Conservation (phyloP, 805 yeast genomes). For the Metschnikowia gruessii region DNA sequence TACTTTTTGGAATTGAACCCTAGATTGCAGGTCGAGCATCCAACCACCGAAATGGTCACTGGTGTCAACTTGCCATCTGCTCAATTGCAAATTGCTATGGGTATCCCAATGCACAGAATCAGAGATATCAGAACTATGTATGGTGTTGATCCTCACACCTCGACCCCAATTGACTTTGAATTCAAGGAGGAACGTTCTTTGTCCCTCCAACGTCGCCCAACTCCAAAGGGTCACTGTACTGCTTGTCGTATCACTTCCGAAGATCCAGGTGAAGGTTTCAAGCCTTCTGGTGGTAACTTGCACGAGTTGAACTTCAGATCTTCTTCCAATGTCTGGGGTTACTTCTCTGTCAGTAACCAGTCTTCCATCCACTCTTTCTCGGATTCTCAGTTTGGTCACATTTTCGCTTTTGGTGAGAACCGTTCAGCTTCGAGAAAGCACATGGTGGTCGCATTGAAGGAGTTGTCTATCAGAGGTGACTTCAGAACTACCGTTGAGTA, state of each 20-base stretch:
- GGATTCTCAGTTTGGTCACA: conserved; percentile 98
- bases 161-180: conserved; percentile 87
- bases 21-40: conserved; percentile 99
- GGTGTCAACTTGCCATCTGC: conserved; percentile 99
- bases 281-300: conserved; percentile 95
- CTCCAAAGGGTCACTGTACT: conserved; percentile 97
- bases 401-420: conserved; percentile 98
- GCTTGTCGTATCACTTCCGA: conserved; percentile 99
- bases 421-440: conserved; percentile 97
- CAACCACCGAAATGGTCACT: conserved; percentile 98
- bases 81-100: conserved; percentile 98
- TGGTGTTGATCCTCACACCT: conserved; percentile 93
- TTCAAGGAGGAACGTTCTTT: conserved; percentile 71
- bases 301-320: conserved; percentile 97
- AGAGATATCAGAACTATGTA: conserved; percentile 88
- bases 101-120: conserved; percentile 94
- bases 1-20: conserved; percentile 97
- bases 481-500: conserved; percentile 98
- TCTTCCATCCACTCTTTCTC: conserved; percentile 97
- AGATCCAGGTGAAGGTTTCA: conserved; percentile 99
- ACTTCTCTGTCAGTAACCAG: conserved; percentile 93
- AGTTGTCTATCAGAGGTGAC: conserved; percentile 95
- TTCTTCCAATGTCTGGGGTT: conserved; percentile 98
- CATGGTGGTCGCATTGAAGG: conserved; percentile 98
- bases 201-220: conserved; percentile 84